These are phyloP conservation scores for Scheffersomyces insectosa DNA, from an alignment of 1,139 yeast species.

Conservation along the genomic window DNA sequence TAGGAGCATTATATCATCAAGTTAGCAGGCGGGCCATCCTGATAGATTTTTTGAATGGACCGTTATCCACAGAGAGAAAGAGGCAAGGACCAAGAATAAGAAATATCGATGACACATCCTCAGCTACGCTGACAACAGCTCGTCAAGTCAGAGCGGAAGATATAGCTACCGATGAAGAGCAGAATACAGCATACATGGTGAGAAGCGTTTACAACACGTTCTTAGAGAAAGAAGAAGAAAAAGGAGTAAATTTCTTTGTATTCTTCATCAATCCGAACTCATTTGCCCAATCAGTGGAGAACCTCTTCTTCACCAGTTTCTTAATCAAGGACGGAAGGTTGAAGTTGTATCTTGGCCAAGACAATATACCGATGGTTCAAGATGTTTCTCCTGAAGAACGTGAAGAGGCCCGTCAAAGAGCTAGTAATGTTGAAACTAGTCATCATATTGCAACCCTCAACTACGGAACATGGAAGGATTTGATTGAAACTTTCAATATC, in stretches of 20 bases:
- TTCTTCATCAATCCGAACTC: constrained; percentile 75
- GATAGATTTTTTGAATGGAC: constrained; percentile 69
- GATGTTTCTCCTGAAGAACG: constrained; percentile 15
- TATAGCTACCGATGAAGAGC: constrained; percentile 47
- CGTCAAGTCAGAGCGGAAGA: constrained; percentile 53
- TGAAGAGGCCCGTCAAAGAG: constrained; percentile 15
- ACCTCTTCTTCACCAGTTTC: constrained; percentile 79
- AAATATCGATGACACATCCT: constrained; percentile 43
- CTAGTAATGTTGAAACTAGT: constrained; percentile 23
- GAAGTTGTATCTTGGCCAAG: constrained; percentile 48
- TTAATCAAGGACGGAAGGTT: constrained; percentile 72
- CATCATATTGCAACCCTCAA: constrained; percentile 78
- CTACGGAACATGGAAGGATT: constrained; percentile 58
- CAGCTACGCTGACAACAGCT: constrained; percentile 49
- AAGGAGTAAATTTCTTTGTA: constrained; percentile 58
- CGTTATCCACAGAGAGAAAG: constrained; percentile 63
- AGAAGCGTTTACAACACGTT: constrained; percentile 44
- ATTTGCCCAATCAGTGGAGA: constrained; percentile 79
- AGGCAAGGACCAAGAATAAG: constrained; percentile 36
- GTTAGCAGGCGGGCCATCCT: constrained; percentile 51
- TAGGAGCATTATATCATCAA: constrained; percentile 57
- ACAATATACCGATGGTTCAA: constrained; percentile 40
- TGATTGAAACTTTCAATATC: constrained; percentile 53
- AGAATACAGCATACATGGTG: constrained; percentile 64
- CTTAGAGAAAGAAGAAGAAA: constrained; percentile 27